Percentiles rank a stretch among this genome's conserved stretches.
Evolutionary conservation across 208 protist genomes (phyloP).

Genomic region (Wallacemonas sp.): DNA sequence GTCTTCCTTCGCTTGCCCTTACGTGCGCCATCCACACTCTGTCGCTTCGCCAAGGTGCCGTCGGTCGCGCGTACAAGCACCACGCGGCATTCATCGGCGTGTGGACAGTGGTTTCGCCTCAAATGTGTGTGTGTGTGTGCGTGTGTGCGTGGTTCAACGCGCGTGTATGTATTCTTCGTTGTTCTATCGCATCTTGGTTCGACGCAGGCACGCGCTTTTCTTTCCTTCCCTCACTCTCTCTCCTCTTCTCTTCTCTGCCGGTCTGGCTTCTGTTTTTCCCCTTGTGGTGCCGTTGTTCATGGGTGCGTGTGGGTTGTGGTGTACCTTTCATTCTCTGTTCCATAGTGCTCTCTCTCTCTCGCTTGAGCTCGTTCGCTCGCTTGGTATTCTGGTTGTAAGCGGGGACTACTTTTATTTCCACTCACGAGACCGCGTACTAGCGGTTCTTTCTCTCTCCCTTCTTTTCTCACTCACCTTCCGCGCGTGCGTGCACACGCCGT

Average conservation of each 20-base stretch:
- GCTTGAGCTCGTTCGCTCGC: too few species aligned
- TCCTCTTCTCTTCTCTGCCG: neutral
- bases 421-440: too few species aligned
- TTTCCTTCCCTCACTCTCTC: neutral
- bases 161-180: slow-evolving; percentile 8
- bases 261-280: neutral
- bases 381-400: too few species aligned
- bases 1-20: neutral
- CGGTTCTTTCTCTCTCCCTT: slow-evolving; percentile 7
- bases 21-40: neutral
- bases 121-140: slow-evolving; percentile 8
- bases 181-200: neutral
- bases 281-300: neutral
- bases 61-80: too few species aligned
- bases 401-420: too few species aligned
- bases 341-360: too few species aligned
- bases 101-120: slow-evolving; percentile 17
- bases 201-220: neutral
- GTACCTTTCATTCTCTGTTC: neutral
- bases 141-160: too few species aligned
- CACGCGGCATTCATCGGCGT: too few species aligned
- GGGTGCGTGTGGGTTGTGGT: neutral
- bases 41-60: neutral
- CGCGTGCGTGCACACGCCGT: neutral
- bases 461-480: neutral